These are phyloP conservation scores for Rhodotorula sp. DNA, from an alignment of 1,284 basidiomycete genomes.

Conservation along the genomic window DNA sequence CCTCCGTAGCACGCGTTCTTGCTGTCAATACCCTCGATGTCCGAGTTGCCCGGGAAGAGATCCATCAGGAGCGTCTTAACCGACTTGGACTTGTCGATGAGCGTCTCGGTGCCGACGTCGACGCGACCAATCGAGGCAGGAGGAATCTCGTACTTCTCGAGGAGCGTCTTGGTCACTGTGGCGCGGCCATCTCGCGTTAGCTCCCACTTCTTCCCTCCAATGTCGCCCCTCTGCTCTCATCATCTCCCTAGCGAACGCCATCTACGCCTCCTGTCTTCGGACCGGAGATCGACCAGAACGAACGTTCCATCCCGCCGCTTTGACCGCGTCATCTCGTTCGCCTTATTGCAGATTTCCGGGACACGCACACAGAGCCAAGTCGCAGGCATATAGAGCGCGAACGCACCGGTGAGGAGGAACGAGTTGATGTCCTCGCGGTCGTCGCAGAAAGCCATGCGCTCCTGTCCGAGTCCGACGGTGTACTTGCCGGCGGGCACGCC, in stretches of 20 bases:
- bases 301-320: not conserved
- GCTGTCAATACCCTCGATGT: constrained; percentile 98
- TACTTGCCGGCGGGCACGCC: constrained; percentile 96
- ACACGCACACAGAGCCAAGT: not conserved
- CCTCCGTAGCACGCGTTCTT: constrained; percentile 99
- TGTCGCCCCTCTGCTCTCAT: too few relatives aligned
- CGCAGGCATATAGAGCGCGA: not conserved
- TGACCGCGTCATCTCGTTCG: not conserved
- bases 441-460: constrained; percentile 69
- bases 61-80: constrained; percentile 99
- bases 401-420: constrained; percentile 85
- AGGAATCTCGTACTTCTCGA: constrained; percentile 95
- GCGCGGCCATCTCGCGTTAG: not conserved
- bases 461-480: constrained; percentile 97
- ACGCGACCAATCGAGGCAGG: constrained; percentile 93
- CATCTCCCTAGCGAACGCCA: too few relatives aligned
- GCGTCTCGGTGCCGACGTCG: constrained; percentile 97
- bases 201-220: not conserved
- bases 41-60: constrained; percentile 93
- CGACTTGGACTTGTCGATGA: constrained; percentile 99
- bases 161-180: constrained; percentile 62
- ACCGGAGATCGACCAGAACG: too few relatives aligned
- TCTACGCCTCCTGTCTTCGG: too few relatives aligned
- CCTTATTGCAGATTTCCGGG: not conserved
- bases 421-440: constrained; percentile 92